Evolutionary conservation across 305 asterid species (phyloP).

Genomic region (Euphrasia arctica): DNA sequence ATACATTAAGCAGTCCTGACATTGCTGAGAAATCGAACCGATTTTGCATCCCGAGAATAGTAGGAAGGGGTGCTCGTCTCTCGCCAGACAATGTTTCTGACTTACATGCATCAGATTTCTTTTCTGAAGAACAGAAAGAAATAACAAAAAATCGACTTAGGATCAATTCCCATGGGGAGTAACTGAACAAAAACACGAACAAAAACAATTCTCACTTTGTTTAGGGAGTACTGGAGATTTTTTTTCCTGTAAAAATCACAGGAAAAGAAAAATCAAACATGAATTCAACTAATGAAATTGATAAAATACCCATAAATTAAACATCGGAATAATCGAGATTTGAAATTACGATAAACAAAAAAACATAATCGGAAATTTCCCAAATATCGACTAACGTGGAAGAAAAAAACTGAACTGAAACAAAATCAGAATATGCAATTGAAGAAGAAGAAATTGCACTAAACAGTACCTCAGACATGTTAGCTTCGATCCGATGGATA

Average conservation of each 20-base stretch:
- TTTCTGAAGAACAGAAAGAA: slow-evolving; percentile 40
- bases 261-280: background rate
- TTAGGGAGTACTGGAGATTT: slow-evolving; percentile 35
- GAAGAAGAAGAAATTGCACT: slow-evolving; percentile 6
- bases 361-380: background rate
- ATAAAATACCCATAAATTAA: background rate
- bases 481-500: slow-evolving; percentile 16
- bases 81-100: slow-evolving; percentile 49
- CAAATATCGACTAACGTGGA: background rate
- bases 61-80: slow-evolving; percentile 41
- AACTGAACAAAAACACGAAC: background rate
- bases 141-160: background rate
- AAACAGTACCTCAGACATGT: slow-evolving; percentile 40
- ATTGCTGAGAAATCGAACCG: slow-evolving; percentile 74
- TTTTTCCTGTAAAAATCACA: slow-evolving; percentile 26
- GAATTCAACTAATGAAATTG: slow-evolving; percentile 2
- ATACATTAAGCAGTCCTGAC: slow-evolving; percentile 82
- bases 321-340: background rate
- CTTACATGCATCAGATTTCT: slow-evolving; percentile 46
- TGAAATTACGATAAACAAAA: background rate
- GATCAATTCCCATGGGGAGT: background rate
- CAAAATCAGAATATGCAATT: too few relatives aligned
- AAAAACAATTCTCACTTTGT: slow-evolving; percentile 29
- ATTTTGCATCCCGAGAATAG: slow-evolving; percentile 47
- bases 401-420: background rate